A percentile compares a stretch with the other conserved stretches of the same genome.
These are phyloP conservation scores for Cucumis sativus DNA, from an alignment of 306 rosid genomes.

Conservation along the genomic window DNA sequence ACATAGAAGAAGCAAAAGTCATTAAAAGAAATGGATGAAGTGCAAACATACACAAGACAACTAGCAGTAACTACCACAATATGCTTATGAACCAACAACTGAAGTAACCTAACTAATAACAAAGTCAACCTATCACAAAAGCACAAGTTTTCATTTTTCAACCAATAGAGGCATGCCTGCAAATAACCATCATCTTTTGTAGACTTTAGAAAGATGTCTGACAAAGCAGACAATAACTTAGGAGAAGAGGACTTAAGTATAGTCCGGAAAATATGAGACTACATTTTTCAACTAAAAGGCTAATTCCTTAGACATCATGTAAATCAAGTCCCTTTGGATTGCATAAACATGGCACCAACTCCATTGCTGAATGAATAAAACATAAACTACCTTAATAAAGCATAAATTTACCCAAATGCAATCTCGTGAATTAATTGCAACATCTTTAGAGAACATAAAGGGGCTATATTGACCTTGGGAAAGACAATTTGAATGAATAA, in stretches of 20 bases:
- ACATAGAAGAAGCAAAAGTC: background rate
- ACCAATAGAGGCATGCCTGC: constrained; percentile 41
- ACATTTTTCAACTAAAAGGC: constrained; percentile 3
- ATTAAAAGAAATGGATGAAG: background rate
- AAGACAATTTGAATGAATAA: too few relatives aligned
- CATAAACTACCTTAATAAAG: too few relatives aligned
- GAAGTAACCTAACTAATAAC: background rate
- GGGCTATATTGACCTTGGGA: too few relatives aligned
- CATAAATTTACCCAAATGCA: too few relatives aligned
- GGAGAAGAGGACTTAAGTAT: constrained; percentile 42
- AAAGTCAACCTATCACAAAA: background rate
- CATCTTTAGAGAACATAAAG: too few relatives aligned
- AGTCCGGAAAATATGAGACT: constrained; percentile 18
- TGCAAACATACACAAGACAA: background rate
- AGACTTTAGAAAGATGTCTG: constrained; percentile 40
- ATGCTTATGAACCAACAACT: background rate
- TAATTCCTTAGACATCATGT: background rate
- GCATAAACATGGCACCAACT: too few relatives aligned
- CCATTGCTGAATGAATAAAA: too few relatives aligned
- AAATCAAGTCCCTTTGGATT: too few relatives aligned
- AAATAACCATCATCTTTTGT: constrained; percentile 78
- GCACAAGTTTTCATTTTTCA: background rate
- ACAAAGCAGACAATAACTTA: constrained; percentile 34
- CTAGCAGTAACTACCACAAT: background rate
- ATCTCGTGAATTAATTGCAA: too few relatives aligned